Conservation (phyloP, 1,284 basidiomycete species). For the Caloboletus firmus region DNA sequence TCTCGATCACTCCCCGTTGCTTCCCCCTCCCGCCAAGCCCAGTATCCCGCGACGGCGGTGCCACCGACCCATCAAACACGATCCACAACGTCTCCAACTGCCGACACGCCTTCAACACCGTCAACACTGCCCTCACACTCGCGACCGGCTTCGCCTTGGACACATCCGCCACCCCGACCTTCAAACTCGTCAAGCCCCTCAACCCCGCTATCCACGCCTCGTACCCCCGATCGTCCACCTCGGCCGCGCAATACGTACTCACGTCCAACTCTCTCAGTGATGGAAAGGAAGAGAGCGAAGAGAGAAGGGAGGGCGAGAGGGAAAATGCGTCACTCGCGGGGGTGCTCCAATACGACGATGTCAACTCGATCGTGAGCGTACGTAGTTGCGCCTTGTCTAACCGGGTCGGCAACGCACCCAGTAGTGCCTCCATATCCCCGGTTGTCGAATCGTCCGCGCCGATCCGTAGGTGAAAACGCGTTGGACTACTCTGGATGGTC, state of each 20-base stretch:
- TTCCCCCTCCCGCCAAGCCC: neutral
- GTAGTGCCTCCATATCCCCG: conserved; percentile 16
- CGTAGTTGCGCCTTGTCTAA: conserved; percentile 16
- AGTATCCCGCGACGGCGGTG: neutral
- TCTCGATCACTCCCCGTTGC: neutral
- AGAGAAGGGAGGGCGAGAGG: conserved; percentile 18
- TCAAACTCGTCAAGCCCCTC: conserved; percentile 18
- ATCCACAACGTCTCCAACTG: conserved; percentile 19
- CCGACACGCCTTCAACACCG: conserved; percentile 22
- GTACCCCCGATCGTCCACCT: conserved; percentile 23
- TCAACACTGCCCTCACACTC: conserved; percentile 20
- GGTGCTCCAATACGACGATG: conserved; percentile 30
- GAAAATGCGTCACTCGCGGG: conserved; percentile 26
- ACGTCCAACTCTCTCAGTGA: conserved; percentile 19
- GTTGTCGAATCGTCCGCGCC: conserved; percentile 28
- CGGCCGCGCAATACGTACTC: conserved; percentile 16
- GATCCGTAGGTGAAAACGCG: conserved; percentile 20
- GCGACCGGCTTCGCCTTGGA: conserved; percentile 21
- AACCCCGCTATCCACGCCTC: conserved; percentile 15
- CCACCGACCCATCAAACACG: conserved; percentile 24
- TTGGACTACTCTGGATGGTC: conserved; percentile 19
- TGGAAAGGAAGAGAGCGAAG: conserved; percentile 20
- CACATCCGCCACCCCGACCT: conserved; percentile 28
- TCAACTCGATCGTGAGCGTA: conserved; percentile 22
- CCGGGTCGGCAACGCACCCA: conserved; percentile 10